phyloP scores from a whole-genome alignment of 352 stramenopile species.

The Saprolegnia parasitica region DNA sequence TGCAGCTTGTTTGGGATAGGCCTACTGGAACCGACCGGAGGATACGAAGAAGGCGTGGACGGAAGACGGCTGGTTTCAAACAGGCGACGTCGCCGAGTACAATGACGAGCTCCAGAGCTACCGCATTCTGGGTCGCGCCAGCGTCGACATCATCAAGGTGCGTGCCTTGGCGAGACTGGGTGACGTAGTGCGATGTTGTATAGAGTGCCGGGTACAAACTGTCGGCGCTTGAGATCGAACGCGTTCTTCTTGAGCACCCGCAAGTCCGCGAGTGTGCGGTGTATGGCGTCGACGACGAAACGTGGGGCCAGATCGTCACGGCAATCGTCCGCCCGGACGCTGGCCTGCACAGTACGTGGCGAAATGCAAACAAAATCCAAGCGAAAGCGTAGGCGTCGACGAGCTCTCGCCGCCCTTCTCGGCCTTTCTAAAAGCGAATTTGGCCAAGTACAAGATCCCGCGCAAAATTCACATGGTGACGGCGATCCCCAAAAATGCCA shows the following conservation, averaged over 20 bases:
- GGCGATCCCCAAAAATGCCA: constrained; percentile 87
- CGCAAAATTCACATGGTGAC: constrained; percentile 71
- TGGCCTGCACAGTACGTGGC: neutral
- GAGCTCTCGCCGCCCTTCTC: constrained; percentile 37
- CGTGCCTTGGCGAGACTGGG: too few species aligned
- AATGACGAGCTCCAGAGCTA: constrained; percentile 65
- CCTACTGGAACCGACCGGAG: constrained; percentile 82
- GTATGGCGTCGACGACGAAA: constrained; percentile 73
- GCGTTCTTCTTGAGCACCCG: constrained; percentile 70
- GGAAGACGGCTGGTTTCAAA: constrained; percentile 86
- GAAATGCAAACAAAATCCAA: neutral
- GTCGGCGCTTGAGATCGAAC: constrained; percentile 87
- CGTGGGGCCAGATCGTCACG: constrained; percentile 74
- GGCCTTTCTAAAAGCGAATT: constrained; percentile 50
- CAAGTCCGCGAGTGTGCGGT: constrained; percentile 79
- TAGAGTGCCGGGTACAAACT: constrained; percentile 85
- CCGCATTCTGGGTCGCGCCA: constrained; percentile 79
- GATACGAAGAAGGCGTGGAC: constrained; percentile 82
- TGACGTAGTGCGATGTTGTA: too few species aligned
- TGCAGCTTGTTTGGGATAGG: neutral
- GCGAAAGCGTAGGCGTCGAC: neutral
- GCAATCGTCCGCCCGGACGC: constrained; percentile 46
- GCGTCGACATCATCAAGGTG: constrained; percentile 86
- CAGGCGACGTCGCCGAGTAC: constrained; percentile 83
- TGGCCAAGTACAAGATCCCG: constrained; percentile 81